phyloP scores from a whole-genome alignment of 2,329 filamentous ascomycete species.

The Diaporthe sp. region DNA sequence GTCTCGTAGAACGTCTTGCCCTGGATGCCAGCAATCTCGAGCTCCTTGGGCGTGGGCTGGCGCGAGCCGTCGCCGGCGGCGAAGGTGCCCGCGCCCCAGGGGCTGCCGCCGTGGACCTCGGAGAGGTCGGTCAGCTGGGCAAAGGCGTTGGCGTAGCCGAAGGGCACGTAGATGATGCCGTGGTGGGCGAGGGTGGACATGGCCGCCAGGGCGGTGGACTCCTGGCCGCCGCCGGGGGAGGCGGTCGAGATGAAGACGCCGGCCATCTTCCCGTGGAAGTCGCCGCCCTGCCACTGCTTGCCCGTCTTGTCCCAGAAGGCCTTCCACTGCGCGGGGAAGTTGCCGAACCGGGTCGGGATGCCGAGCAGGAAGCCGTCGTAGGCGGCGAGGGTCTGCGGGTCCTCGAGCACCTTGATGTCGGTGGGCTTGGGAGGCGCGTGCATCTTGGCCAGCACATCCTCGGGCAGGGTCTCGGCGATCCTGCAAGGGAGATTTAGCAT shows the following conservation, averaged over 20 bases:
- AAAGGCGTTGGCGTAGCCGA: constrained; percentile 90
- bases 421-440: constrained; percentile 81
- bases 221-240: constrained; percentile 88
- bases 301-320: constrained; percentile 92
- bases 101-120: constrained; percentile 86
- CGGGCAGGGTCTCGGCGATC: constrained; percentile 84
- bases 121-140: constrained; percentile 73
- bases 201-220: constrained; percentile 82
- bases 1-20: constrained; percentile 86
- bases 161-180: constrained; percentile 95
- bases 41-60: constrained; percentile 79
- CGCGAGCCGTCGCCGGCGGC: constrained; percentile 82
- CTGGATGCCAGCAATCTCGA: constrained; percentile 83
- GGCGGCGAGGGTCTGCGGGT: constrained; percentile 68
- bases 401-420: constrained; percentile 71
- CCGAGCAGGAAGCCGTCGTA: constrained; percentile 95
- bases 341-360: constrained; percentile 95
- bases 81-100: constrained; percentile 97
- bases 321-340: constrained; percentile 98
- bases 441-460: constrained; percentile 91
- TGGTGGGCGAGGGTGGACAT: constrained; percentile 93
- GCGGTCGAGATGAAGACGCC: constrained; percentile 93
- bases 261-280: constrained; percentile 87
- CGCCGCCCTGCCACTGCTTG: constrained; percentile 82
- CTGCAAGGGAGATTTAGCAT: constrained; percentile 49